Base-by-base conservation (phyloP, 2,329 filamentous ascomycete species). In the Leptographium flavum region DNA sequence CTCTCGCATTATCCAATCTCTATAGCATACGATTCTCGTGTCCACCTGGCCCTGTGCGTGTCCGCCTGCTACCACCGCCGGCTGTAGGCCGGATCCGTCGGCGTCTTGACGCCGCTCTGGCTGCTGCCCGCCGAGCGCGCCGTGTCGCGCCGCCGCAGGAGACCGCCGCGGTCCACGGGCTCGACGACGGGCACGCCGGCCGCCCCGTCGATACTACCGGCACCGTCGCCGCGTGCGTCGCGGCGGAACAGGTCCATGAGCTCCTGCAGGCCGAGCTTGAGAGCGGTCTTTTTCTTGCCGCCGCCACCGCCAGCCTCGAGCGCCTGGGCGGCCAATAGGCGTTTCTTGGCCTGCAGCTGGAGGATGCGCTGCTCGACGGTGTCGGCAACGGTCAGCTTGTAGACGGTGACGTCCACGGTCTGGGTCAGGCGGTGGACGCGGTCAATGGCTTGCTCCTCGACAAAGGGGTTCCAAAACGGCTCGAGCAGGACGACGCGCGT, bases 391-490 rank as follows among this genome's bases (percentile, higher is more conserved):
- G 87, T 94, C 55, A 98, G 76, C 56, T 92, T 93, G 70, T 94
- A 98, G 51, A 98, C 87, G 46, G 90, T 78, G 30, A 98, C 92
- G 58, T 96, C 88, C 35, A 90, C 74, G 1, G 87, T 95, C 63
- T 98, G 92, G 35, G 94, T 96, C 44, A 98, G 81, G n/a, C 92
- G 87, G 60, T 98, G 92, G 23, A 98, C 92, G 45, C 92, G 87
- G 63, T 98, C 92, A 54, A 98, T 98, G 41, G 92, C 92, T 69
- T 98, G 92, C 61, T 98, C 92, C 68, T 98, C 92, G 30, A 98
- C 87, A 58, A 98, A 98, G 25, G 87, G 92, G 61, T 98, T 98
- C 92, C 92, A 98, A 63, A 98, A 98, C 0, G 92, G 92, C 62
- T 98, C 92, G 37, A 98, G 71, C 54, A 98, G 94, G 43, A 98